phyloP scores from a whole-genome alignment of 441 rosid species.

The Pelargonium exstipulatum region DNA sequence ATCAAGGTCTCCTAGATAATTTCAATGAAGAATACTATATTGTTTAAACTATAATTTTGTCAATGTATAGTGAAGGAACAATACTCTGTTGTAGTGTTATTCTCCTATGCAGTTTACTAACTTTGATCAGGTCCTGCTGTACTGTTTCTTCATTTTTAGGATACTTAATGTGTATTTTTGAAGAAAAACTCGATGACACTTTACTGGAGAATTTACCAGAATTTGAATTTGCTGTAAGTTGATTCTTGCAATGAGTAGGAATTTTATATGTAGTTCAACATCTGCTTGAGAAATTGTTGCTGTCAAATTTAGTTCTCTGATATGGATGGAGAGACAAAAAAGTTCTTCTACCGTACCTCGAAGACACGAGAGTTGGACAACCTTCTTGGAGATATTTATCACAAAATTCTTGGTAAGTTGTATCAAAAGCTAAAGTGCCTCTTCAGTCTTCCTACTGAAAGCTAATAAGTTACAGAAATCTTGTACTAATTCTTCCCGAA shows the following conservation, averaged over 20 bases:
- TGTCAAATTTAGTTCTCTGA: slow-evolving; percentile 60
- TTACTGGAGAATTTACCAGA: slow-evolving; percentile 44
- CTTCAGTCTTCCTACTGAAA: neutral
- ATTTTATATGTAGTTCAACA: slow-evolving; percentile 10
- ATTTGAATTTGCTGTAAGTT: slow-evolving; percentile 72
- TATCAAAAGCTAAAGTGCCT: slow-evolving; percentile 11
- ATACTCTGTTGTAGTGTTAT: neutral
- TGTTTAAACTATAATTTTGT: neutral
- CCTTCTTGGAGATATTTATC: slow-evolving; percentile 92
- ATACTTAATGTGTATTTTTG: slow-evolving; percentile 80
- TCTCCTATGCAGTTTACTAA: neutral
- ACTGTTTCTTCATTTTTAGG: slow-evolving; percentile 41
- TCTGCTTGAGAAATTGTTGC: slow-evolving; percentile 18
- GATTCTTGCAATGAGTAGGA: slow-evolving; percentile 18
- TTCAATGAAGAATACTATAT: neutral
- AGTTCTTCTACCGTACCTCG: slow-evolving; percentile 77
- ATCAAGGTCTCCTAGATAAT: neutral
- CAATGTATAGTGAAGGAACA: neutral
- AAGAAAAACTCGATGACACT: slow-evolving; percentile 59
- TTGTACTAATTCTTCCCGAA: slow-evolving; percentile 14
- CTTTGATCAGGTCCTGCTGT: slow-evolving; percentile 6
- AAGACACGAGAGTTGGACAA: slow-evolving; percentile 87
- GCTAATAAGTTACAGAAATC: neutral
- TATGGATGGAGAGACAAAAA: slow-evolving; percentile 61
- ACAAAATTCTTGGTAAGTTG: slow-evolving; percentile 72